Conservation (phyloP, 352 stramenopile genomes). For the Pythium monospermum region DNA sequence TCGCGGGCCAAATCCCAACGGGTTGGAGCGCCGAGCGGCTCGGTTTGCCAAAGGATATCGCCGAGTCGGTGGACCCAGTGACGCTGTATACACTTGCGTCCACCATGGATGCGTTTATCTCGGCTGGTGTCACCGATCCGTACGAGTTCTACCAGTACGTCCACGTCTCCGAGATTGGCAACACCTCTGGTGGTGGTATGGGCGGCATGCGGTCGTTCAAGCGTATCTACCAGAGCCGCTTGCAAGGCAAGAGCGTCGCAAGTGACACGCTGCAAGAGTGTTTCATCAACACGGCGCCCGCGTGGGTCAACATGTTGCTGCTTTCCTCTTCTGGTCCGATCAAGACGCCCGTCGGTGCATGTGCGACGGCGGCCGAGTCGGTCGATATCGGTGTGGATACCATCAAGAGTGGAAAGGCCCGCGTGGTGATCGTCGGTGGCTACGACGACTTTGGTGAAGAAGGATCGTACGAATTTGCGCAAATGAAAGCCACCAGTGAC, state of each 20-base stretch:
- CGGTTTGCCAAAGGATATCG: constrained; percentile 77
- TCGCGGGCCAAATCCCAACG: constrained; percentile 85
- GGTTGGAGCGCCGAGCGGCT: constrained; percentile 82
- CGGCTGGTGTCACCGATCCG: constrained; percentile 76
- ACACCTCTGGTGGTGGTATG: constrained; percentile 81
- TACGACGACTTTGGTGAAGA: constrained; percentile 88
- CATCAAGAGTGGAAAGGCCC: constrained; percentile 84
- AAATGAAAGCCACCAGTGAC: constrained; percentile 88
- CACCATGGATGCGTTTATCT: constrained; percentile 80
- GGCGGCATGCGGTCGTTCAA: constrained; percentile 76
- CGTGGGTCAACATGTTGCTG: constrained; percentile 89
- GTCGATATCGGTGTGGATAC: constrained; percentile 87
- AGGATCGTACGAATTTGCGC: constrained; percentile 80
- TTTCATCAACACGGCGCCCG: constrained; percentile 88
- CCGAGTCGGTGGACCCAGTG: constrained; percentile 70
- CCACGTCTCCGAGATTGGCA: constrained; percentile 84
- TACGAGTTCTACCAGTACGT: constrained; percentile 92
- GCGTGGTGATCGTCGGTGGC: constrained; percentile 79
- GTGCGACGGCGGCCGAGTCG: constrained; percentile 81
- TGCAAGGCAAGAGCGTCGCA: constrained; percentile 63
- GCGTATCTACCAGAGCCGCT: constrained; percentile 68
- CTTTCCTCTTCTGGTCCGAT: constrained; percentile 84
- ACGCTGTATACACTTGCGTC: constrained; percentile 73
- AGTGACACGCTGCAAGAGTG: constrained; percentile 79
- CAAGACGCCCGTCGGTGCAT: constrained; percentile 85